Evolutionary conservation across 176 grass and related monocot genomes (phyloP), one percentile per base, ranked within the genome.

Genomic region (Pontederia crassipes): DNA sequence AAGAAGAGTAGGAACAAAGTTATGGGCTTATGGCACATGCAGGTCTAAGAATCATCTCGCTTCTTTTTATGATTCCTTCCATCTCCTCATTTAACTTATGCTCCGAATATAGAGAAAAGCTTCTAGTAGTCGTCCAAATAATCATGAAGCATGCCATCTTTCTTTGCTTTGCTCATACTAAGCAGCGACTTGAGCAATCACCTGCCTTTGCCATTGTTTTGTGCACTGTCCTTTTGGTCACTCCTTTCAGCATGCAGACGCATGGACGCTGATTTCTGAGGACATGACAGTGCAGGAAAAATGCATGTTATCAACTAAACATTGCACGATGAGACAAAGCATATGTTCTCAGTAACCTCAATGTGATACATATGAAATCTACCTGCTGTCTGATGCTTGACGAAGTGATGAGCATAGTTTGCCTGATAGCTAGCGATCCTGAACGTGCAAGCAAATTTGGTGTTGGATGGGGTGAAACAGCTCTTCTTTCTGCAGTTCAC

Each of bases 111-210:
- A 7, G 32, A 40, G 32, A 40, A 40, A 40, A 40, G 32, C 32
- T 46, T 17, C 86, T 77, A 81, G 48, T 88, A 95, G n/a, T 85
- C 85, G 14, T 95, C 84, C 32, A 85, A 77, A 70, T 95, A 95
- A 75, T 28, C 68, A 3, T 76, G 69, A 70, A 82, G 49, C 3
- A 51, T 77, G 24, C 82, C 87, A 54, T 92, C 93, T 83, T 98
- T 98, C 77, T 72, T 85, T 17, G 93, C 92, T 53, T 86, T 98
- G 60, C 79, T 81, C 70, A 87, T 91, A 73, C 82, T 89, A 53
- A 98, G 87, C 64, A 98, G 76, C 1, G 87, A 59, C 71, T 89
- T 92, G 14, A 98, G 84, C 46, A 92, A 88, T 54, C 85, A 92
- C 62, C 71, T 92, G 79, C 79, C 64, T 51, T 98, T 98, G 70